These are phyloP conservation scores for Quercus parvula DNA, from an alignment of 306 rosid species.

Conservation along the genomic window DNA sequence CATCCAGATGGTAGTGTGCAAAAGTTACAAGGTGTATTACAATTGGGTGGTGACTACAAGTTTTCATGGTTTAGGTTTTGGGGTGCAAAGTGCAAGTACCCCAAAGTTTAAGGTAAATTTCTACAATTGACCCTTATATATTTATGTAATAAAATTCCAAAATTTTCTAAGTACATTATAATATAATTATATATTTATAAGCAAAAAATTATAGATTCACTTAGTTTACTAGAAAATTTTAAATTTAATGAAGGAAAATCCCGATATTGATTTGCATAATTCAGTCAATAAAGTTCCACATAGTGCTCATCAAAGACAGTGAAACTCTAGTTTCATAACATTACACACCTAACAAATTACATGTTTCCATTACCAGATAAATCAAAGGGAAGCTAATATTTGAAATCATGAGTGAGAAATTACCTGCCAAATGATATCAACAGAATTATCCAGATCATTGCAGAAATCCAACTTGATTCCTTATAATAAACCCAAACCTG, in stretches of 20 bases:
- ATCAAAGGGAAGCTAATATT: not conserved
- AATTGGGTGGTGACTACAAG: too few species aligned
- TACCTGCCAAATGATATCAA: conserved; percentile 84
- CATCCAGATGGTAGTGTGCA: too few species aligned
- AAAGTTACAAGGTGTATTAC: too few species aligned
- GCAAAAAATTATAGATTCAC: not conserved
- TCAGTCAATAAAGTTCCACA: not conserved
- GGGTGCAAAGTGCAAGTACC: too few species aligned
- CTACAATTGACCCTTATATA: too few species aligned
- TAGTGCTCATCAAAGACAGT: not conserved
- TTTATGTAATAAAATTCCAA: not conserved
- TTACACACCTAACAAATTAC: not conserved
- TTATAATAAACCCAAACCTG: conserved; percentile 90
- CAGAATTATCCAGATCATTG: conserved; percentile 60
- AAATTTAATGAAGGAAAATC: not conserved
- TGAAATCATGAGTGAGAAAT: conserved; percentile 16
- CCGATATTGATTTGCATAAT: not conserved
- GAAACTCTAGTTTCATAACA: not conserved
- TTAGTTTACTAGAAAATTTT: not conserved
- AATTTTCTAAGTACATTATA: not conserved
- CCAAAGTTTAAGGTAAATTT: too few species aligned
- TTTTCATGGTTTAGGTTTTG: too few species aligned
- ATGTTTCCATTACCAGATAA: conserved; percentile 6
- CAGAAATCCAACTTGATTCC: conserved; percentile 59
- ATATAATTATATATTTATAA: not conserved